A percentile compares a stretch with the other conserved stretches of the same genome.
Conservation (phyloP, 768 basidiomycete species). For the Terana coerulea region DNA sequence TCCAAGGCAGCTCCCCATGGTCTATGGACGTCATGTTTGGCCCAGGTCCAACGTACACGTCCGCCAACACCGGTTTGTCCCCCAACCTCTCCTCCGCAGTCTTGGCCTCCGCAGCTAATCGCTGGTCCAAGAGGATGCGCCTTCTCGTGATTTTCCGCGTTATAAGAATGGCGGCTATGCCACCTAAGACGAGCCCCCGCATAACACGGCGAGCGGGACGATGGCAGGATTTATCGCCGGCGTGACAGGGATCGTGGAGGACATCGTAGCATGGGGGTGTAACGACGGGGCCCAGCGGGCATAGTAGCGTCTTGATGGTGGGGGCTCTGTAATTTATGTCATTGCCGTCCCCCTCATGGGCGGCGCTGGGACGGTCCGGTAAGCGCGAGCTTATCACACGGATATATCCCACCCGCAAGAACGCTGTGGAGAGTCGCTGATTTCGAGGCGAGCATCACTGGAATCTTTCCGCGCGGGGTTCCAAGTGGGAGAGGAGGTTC, state of each 20-base stretch:
- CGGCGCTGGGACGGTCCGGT: no score
- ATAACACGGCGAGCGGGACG: constrained; percentile 13
- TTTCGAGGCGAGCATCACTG: no score
- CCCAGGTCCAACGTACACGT: constrained; percentile 9
- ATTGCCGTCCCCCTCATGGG: no score
- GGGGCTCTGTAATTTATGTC: no score
- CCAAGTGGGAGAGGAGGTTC: no score
- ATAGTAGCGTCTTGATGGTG: background rate
- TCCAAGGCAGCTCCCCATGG: background rate
- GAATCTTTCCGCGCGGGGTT: no score
- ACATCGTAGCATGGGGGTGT: no score
- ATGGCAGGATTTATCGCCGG: background rate
- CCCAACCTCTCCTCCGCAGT: background rate
- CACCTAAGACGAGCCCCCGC: constrained; percentile 11
- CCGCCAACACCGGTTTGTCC: constrained; percentile 6
- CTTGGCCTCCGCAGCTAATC: background rate
- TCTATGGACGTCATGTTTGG: background rate
- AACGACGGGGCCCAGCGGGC: no score
- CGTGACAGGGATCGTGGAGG: background rate
- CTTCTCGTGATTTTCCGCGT: constrained; percentile 9
- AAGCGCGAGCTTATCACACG: no score
- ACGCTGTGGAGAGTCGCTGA: no score
- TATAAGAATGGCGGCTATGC: constrained; percentile 5
- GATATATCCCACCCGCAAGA: no score
- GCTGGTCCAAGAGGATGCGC: constrained; percentile 3